These are phyloP conservation scores for Nymphaea colorata DNA, from an alignment of 164 flowering plant species.

Conservation along the genomic window DNA sequence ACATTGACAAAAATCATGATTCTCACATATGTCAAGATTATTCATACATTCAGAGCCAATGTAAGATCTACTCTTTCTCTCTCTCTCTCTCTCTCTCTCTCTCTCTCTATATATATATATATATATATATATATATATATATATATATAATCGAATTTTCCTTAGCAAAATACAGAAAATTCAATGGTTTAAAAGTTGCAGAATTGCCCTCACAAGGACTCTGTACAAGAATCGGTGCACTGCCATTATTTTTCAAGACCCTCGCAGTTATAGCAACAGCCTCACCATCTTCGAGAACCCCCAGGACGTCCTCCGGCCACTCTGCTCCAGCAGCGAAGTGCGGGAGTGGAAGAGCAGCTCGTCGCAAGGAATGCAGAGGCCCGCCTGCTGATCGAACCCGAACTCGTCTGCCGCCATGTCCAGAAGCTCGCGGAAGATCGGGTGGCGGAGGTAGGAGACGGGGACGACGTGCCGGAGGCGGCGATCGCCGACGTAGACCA, in stretches of 20 bases:
- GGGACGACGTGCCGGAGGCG: slow-evolving; percentile 8
- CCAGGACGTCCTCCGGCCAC: not conserved
- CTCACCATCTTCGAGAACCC: not conserved
- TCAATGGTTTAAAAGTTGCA: not conserved
- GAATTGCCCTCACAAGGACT: not conserved
- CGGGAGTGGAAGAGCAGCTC: slow-evolving; percentile 2
- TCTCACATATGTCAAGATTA: too few species aligned
- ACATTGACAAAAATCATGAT: too few species aligned
- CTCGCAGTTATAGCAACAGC: not conserved
- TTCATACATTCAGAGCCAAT: too few species aligned
- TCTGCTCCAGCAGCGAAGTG: not conserved
- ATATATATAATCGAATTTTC: not conserved
- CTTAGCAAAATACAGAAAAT: not conserved
- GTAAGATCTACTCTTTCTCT: too few species aligned
- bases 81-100: too few species aligned
- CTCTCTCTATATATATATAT: too few species aligned
- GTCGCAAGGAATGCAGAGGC: slow-evolving; percentile 10
- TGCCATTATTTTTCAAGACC: not conserved
- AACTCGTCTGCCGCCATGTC: slow-evolving; percentile 10
- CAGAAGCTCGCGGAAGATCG: slow-evolving; percentile 8
- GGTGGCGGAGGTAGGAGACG: slow-evolving; percentile 3
- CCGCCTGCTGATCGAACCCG: slow-evolving; percentile 3
- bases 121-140: too few species aligned
- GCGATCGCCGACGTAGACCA: slow-evolving; percentile 9
- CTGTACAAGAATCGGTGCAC: not conserved